Base-by-base conservation (phyloP, 306 rosid species). In the Abrus pulchellus region DNA sequence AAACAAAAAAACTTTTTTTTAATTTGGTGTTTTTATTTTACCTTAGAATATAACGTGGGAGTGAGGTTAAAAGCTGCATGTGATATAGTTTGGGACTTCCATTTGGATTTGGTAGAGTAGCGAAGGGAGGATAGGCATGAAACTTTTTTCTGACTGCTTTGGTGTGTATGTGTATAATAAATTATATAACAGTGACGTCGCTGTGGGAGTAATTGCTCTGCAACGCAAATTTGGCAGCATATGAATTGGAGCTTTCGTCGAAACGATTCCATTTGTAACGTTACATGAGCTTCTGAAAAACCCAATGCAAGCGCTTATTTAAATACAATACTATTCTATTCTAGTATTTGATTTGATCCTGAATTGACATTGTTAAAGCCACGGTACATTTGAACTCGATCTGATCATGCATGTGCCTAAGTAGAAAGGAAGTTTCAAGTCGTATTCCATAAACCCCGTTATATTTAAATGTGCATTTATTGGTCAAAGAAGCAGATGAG, bases 61-160 rank as follows among this genome's bases (percentile, higher is more conserved):
- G 74, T 80, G 71, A 69, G 54, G 62, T 78, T 60, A 59, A 85
- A 78, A 73, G 64, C 34, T 77, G 85, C 84, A 86, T 86, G 89
- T 78, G 86, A 68, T 74, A 12, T 52, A 45, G 8, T 53, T 54
- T 66, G 65, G 33, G 67, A 52, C 47, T 29, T 33, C 50, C 74
- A 70, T 62, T 82, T 85, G 72, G 85, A 80, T 74, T 82, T 81
- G 79, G 69, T 33, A 11, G 68, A 47, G 14, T 69, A 74, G 41
- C 11, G 11, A 20, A 41, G 78, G 33, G 7, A 30, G 61, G 69
- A 85, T 82, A 87, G 75, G 20, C 20, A 48, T 11, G 62, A 78
- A 57, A 59, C 36, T 20, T 79, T 78, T 54, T 79, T 84, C 40
- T 29, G 84, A 70, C 84, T 44, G 50, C 8, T 43, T 74, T 36